phyloP scores from a whole-genome alignment of 2,329 filamentous ascomycete genomes.

The Aphanocladium album region DNA sequence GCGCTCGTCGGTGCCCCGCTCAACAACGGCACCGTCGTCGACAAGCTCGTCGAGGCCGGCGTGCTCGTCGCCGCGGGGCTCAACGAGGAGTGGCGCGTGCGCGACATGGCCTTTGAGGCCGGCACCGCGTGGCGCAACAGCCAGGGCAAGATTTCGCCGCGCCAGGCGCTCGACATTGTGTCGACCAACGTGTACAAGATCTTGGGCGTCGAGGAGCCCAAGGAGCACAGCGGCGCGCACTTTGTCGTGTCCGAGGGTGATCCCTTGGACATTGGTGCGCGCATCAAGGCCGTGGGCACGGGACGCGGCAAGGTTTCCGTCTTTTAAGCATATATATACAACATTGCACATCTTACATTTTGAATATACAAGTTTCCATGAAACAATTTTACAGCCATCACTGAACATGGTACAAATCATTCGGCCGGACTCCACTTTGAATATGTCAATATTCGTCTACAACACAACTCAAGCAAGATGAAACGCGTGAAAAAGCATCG shows the following conservation, averaged over 20 bases:
- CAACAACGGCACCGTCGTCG: slow-evolving; percentile 58
- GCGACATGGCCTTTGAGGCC: slow-evolving; percentile 55
- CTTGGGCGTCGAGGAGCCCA: slow-evolving; percentile 40
- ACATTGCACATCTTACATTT: too few relatives aligned
- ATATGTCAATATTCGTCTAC: too few relatives aligned
- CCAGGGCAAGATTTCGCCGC: slow-evolving; percentile 46
- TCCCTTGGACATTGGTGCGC: slow-evolving; percentile 54
- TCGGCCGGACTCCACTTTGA: too few relatives aligned
- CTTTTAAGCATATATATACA: slow-evolving; percentile 23
- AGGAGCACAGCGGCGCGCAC: slow-evolving; percentile 32
- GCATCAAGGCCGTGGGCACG: slow-evolving; percentile 48
- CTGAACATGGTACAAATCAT: too few relatives aligned
- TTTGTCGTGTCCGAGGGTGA: slow-evolving; percentile 61
- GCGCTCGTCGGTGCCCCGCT: slow-evolving; percentile 60
- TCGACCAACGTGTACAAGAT: slow-evolving; percentile 54
- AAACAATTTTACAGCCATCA: too few relatives aligned
- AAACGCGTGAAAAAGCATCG: too few relatives aligned
- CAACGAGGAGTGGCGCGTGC: slow-evolving; percentile 57
- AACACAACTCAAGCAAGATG: too few relatives aligned
- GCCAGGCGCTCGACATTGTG: slow-evolving; percentile 52
- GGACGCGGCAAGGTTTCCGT: slow-evolving; percentile 28
- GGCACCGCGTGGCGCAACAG: slow-evolving; percentile 56
- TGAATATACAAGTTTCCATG: not conserved
- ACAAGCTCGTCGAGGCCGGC: slow-evolving; percentile 53
- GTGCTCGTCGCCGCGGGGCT: slow-evolving; percentile 55